Evolutionary conservation across 1,284 basidiomycete genomes (phyloP), one percentile per base, ranked within the genome.

Genomic region (Polyporus tsugae): DNA sequence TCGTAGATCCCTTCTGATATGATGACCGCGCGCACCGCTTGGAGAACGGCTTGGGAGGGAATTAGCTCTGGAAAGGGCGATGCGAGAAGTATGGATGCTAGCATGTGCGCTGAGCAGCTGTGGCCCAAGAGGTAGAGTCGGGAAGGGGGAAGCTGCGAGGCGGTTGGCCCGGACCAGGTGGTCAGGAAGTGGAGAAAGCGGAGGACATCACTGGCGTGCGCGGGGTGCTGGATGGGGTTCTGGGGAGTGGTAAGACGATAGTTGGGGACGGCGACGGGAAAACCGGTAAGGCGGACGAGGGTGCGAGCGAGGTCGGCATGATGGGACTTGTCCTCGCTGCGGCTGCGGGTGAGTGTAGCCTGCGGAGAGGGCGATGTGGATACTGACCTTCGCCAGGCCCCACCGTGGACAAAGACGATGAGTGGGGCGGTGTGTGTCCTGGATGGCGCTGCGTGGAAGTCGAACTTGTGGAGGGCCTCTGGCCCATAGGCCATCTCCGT

Each of bases 81-180:
- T 74, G 87, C 82, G 68, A 94, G 82, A 76, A 93, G 85, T 41
- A 94, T 86, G 63, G 88, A 87, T 42, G 86, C 78, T n/a, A 94
- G 80, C 83, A 95, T 94, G 78, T 95, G 93, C 4, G 93, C 91
- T 70, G 89, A 84, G 78, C 92, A 94, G 79, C 91, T 93, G 78
- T 95, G 93, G 19, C 92, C 92, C 52, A 94, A 81, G 57, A 93
- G 82, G 78, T 87, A 86, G 62, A 94, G 75, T 38, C 73, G 71
- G 41, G 75, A 66, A 33, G 80, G 76, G 74, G 89, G 84, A 73
- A 84, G 86, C 19, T 78, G 74, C 59, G 63, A 62, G 13, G 59
- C 52, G 62, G 70, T 70, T 58, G 75, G 70, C 5, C 82, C 81
- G 39, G 76, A 55, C 85, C 84, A 88, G 6, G 76, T 72, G 60